phyloP scores from a whole-genome alignment of 164 flowering plant genomes.

The Dillenia turbinata region DNA sequence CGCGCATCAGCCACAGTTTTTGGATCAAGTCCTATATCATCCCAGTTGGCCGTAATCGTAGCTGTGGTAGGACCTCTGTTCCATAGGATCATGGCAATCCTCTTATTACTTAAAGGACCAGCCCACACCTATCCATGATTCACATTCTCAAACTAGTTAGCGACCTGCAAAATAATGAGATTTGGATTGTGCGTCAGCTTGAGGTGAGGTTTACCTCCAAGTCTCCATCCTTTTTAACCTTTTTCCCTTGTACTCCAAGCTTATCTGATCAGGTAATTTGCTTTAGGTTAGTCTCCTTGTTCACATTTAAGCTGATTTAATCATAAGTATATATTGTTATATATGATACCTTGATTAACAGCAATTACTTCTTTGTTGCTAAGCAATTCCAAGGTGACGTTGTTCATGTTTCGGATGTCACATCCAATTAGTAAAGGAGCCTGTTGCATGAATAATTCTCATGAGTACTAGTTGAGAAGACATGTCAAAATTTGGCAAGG shows the following conservation, averaged over 20 bases:
- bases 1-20: constrained; percentile 37
- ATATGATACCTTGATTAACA: constrained; percentile 64
- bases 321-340: background rate
- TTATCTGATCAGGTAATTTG: constrained; percentile 29
- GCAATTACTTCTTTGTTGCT: constrained; percentile 73
- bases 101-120: constrained; percentile 45
- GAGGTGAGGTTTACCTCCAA: constrained; percentile 42
- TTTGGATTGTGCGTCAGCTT: background rate
- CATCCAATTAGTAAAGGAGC: constrained; percentile 83
- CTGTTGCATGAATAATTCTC: constrained; percentile 21
- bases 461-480: too few relatives aligned
- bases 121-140: constrained; percentile 60
- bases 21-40: constrained; percentile 46
- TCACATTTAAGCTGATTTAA: background rate
- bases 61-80: constrained; percentile 55
- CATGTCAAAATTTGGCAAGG: background rate
- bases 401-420: constrained; percentile 50
- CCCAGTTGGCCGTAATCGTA: constrained; percentile 49
- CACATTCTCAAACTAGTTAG: background rate
- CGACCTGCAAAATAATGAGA: too few relatives aligned
- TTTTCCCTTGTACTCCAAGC: constrained; percentile 80
- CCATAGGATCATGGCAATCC: constrained; percentile 50
- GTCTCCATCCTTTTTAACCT: constrained; percentile 51
- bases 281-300: background rate
- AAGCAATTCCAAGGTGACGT: constrained; percentile 35